These are phyloP conservation scores for Colletotrichum sublineola DNA, from an alignment of 2,329 filamentous ascomycete species.

Conservation along the genomic window DNA sequence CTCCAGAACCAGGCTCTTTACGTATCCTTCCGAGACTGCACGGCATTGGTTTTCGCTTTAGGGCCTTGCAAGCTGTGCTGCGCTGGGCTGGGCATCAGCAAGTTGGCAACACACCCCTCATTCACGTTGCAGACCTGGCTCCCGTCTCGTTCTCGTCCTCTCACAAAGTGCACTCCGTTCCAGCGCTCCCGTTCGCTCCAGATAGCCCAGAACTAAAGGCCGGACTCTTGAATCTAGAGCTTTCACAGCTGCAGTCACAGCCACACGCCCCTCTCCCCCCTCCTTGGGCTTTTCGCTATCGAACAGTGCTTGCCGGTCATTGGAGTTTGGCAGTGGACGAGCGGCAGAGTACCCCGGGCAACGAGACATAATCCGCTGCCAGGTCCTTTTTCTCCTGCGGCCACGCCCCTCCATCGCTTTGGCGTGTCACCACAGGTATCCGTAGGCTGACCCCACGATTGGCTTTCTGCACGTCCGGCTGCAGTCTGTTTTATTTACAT, in stretches of 20 bases:
- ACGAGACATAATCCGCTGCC: slow-evolving; percentile 37
- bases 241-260: slow-evolving; percentile 13
- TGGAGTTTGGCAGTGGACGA: slow-evolving; percentile 37
- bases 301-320: slow-evolving; percentile 27
- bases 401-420: slow-evolving; percentile 34
- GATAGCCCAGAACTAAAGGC: background rate
- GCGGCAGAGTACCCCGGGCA: slow-evolving; percentile 40
- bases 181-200: slow-evolving; percentile 18
- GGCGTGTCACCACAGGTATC: slow-evolving; percentile 1
- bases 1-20: slow-evolving; percentile 12
- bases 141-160: slow-evolving; percentile 9
- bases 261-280: slow-evolving; percentile 19
- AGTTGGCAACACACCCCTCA: background rate
- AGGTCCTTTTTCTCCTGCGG: slow-evolving; percentile 37
- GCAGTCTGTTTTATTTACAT: slow-evolving; percentile 1
- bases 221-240: slow-evolving; percentile 2
- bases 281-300: slow-evolving; percentile 8
- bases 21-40: slow-evolving; percentile 1
- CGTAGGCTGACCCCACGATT: slow-evolving; percentile 22
- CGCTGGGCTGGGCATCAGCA: background rate
- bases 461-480: slow-evolving; percentile 8
- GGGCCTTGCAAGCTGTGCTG: slow-evolving; percentile 5
- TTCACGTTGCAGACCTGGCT: slow-evolving; percentile 13
- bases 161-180: slow-evolving; percentile 10
- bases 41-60: background rate